Base-by-base conservation (phyloP, 148 eudicot genomes). In the Rhododendron williamsianum region DNA sequence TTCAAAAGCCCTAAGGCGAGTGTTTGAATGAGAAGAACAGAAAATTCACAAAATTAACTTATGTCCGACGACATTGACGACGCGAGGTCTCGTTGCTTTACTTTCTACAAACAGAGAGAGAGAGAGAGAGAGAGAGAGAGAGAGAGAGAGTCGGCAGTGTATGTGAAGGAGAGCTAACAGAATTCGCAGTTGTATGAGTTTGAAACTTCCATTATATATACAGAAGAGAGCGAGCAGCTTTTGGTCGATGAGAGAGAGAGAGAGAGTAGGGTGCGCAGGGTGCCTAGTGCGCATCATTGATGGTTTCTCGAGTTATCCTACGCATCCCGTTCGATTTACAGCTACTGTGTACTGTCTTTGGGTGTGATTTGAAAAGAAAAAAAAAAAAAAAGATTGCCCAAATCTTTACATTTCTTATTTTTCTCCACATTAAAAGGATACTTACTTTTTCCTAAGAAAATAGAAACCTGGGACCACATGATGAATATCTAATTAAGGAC, bases 61-160 rank as follows among this genome's bases (percentile, higher is more conserved):
- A 94, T 93, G 91, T 93, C 94, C 81, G 92, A 92, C 69, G 93
- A 93, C 97, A 95, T 90, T 78, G 88, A 89, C 58, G 65, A 85
- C 82, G 41, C 12, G 33, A 46, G 43, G 21, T 58, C 2, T 11
- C 16, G 80, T 83, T 6, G 18, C 21, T 82, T 38, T 2, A 11
- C 15, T 38, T 15, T 18, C 16, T 19, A 56, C 6, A 56, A 21
- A 54, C 4, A 56, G 63, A 56, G 63, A 56, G 71, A n/a, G 33
- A n/a, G 72, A 9, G 30, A 60, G 69, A 60, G 74, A 27, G 12
- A 23, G 71, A 63, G 71, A 63, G 27, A 63, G 69, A 23, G 71
- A 23, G 72, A n/a, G 33, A n/a, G 72, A 0, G 30, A 60, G 67
- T 21, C 27, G 3, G 18, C 18, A 15, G 6, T 18, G 6, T 16